A percentile compares a stretch with the other conserved stretches of the same genome.
Evolutionary conservation across 2,329 filamentous ascomycete genomes (phyloP).

Genomic region (Orbilia javanica): DNA sequence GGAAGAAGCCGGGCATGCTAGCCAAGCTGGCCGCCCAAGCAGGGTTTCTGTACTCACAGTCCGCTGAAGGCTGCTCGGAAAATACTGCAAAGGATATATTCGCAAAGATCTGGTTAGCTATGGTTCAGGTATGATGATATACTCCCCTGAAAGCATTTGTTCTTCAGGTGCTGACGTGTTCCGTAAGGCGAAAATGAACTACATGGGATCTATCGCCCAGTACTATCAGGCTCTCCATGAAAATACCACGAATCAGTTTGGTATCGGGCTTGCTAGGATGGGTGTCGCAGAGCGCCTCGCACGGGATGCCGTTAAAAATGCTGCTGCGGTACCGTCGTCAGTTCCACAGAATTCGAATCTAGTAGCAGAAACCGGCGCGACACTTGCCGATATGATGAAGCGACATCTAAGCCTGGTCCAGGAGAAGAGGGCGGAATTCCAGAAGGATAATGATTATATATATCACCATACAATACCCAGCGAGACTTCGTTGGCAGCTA

Average conservation of each 20-base stretch:
- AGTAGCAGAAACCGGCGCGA: constrained; percentile 79
- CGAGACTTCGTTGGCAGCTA: constrained; percentile 82
- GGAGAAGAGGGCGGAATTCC: constrained; percentile 79
- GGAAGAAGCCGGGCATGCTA: constrained; percentile 90
- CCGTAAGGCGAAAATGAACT: constrained; percentile 77
- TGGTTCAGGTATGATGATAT: constrained; percentile 75
- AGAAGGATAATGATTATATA: constrained; percentile 97
- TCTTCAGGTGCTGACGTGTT: not conserved
- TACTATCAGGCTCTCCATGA: constrained; percentile 95
- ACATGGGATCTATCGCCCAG: constrained; percentile 87
- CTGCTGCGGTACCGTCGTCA: constrained; percentile 82
- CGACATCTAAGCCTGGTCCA: constrained; percentile 84
- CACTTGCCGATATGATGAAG: constrained; percentile 84
- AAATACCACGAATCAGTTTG: constrained; percentile 87
- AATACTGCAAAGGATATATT: constrained; percentile 92
- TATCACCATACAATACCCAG: constrained; percentile 93
- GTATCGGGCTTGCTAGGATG: constrained; percentile 83
- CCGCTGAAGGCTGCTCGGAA: constrained; percentile 89
- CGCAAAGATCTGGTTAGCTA: constrained; percentile 89
- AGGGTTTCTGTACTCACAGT: constrained; percentile 86
- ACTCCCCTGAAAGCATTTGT: not conserved
- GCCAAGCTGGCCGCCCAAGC: constrained; percentile 95
- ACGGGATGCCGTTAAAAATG: constrained; percentile 81
- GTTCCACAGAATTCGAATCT: constrained; percentile 86
- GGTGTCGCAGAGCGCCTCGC: constrained; percentile 82